These are phyloP conservation scores for Candida verbasci DNA, from an alignment of 805 yeast species.

Conservation along the genomic window DNA sequence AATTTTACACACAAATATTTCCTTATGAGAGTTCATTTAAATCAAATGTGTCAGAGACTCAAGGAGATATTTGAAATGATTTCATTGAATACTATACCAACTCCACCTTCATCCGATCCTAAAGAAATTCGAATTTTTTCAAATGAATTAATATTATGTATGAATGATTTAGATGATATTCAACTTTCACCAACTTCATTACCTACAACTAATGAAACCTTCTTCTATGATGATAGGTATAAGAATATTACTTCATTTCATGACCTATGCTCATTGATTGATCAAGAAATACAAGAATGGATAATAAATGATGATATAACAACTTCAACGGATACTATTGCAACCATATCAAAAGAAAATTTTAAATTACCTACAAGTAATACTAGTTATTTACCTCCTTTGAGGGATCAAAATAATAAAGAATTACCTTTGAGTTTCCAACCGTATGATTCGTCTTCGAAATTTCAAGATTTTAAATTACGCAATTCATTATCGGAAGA, in stretches of 20 bases:
- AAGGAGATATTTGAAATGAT: not conserved
- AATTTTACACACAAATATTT: no score
- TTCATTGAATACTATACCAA: not conserved
- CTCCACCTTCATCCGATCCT: not conserved
- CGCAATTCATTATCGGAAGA: no score
- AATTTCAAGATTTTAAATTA: no score
- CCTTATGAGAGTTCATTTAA: no score
- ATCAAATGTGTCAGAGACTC: no score
- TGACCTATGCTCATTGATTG: slow-evolving; percentile 6
- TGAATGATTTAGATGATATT: not conserved
- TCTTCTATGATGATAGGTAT: not conserved
- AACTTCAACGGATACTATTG: not conserved
- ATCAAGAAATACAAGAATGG: slow-evolving; percentile 4
- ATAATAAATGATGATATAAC: not conserved
- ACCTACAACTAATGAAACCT: not conserved
- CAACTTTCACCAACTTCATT: not conserved
- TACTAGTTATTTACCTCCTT: no score
- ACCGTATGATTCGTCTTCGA: no score
- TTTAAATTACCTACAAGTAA: not conserved
- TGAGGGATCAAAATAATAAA: no score
- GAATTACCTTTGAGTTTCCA: no score
- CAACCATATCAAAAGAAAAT: slow-evolving; percentile 1
- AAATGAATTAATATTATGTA: not conserved
- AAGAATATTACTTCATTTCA: slow-evolving; percentile 1
- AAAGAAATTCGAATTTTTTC: not conserved